These are phyloP conservation scores for Tetradesmus lagerheimii DNA, from an alignment of 139 green algal genomes.

Conservation along the genomic window DNA sequence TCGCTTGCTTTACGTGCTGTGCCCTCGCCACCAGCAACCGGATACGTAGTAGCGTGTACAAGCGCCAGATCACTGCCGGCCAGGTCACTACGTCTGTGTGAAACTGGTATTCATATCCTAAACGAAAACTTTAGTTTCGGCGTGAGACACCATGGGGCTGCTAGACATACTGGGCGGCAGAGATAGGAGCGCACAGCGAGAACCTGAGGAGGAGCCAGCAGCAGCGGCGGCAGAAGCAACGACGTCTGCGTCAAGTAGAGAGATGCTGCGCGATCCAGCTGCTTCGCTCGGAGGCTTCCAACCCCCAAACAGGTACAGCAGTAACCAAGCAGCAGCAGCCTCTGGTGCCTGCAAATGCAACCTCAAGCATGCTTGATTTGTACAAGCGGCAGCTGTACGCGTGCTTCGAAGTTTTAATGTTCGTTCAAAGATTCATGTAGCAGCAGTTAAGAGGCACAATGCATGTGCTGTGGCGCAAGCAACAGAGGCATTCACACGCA, in stretches of 20 bases:
- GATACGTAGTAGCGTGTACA: constrained; percentile 3
- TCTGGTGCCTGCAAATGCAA: neutral
- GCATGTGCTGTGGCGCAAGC: neutral
- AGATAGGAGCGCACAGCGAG: constrained; percentile 19
- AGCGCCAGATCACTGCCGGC: neutral
- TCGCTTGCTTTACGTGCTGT: neutral
- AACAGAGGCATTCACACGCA: neutral
- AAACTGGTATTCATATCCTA: neutral
- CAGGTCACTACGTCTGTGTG: neutral
- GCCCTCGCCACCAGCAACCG: neutral
- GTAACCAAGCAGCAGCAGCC: neutral
- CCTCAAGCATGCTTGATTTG: neutral
- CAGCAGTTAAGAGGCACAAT: neutral
- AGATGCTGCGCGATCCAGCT: constrained; percentile 18
- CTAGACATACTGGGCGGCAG: constrained; percentile 26
- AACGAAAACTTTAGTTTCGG: neutral
- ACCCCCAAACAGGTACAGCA: neutral
- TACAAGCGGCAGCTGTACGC: neutral
- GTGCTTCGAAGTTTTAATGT: neutral
- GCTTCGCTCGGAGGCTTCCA: constrained; percentile 18
- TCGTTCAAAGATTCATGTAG: neutral
- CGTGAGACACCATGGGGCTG: neutral
- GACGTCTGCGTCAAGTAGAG: neutral
- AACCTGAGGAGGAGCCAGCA: constrained; percentile 25
- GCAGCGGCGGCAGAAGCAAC: neutral